Evolutionary conservation across 257 asterid genomes (phyloP), one percentile per base, ranked within the genome.

Genomic region (Gentiana dahurica): DNA sequence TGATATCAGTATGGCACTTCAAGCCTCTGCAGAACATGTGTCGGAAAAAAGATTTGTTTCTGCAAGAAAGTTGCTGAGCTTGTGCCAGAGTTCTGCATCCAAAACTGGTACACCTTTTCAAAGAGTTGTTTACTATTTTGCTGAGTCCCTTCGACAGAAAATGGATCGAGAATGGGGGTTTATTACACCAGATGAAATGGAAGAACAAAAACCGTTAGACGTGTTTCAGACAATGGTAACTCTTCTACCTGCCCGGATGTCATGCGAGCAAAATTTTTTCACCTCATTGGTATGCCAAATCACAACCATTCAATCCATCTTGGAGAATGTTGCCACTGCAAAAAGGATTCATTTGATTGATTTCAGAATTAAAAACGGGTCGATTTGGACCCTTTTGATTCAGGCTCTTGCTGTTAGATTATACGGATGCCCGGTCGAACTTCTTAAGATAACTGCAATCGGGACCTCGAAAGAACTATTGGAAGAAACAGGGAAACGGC

Each of bases 11-110:
- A 65, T 68, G 24, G 43, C 51, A 55, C 81, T 85, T 49, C 86
- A 77, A 3, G 76, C 74, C 1, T 73, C 81, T n/a, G 82, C 79
- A 8, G 84, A 85, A 65, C 74, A 72, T 12, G 65, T 82, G 5
- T 63, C 73, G 2, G 60, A 55, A 35, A 58, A 69, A 36, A 65
- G 68, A 53, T 77, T 65, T 55, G 71, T 65, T 36, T 64, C 58
- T 2, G 88, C 78, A 6, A 55, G 36, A 11, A 67, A 51, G 36
- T 37, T 73, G 46, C 78, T 73, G 10, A 35, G 32, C 7, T 35
- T 45, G 41, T 73, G 78, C 15, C 68, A 72, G 0, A 15, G 44
- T 34, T 53, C 55, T 34, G 64, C 78, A 62, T 71, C 73, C 0
- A 49, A 55, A 12, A 34, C 8, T 4, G 83, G 83, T 4, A 77